These are phyloP conservation scores for Lasiosphaeris hirsuta DNA, from an alignment of 495 filamentous ascomycete genomes.

Conservation along the genomic window DNA sequence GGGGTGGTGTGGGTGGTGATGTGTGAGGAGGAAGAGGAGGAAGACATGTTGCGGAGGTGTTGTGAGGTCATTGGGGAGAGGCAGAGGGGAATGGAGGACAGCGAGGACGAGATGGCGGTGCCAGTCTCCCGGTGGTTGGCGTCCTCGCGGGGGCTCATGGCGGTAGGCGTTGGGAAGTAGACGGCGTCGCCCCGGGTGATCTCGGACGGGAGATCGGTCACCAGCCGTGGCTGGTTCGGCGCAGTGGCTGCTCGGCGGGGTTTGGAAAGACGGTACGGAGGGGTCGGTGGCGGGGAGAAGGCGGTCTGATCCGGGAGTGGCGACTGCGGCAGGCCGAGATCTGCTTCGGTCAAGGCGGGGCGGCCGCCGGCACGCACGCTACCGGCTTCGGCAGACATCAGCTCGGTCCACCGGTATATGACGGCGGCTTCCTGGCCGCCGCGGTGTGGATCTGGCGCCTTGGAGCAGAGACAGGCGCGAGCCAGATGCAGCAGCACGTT, in stretches of 20 bases:
- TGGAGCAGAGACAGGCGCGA: slow-evolving; percentile 8
- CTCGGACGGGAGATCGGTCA: not conserved
- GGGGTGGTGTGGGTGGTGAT: not conserved
- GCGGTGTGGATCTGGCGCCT: slow-evolving; percentile 6
- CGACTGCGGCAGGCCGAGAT: slow-evolving; percentile 4
- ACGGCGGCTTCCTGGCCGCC: slow-evolving; percentile 12
- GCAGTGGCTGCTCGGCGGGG: not conserved
- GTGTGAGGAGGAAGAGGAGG: not conserved
- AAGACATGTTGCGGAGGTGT: not conserved
- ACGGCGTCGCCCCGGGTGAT: not conserved
- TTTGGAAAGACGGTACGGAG: not conserved
- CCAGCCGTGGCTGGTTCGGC: not conserved
- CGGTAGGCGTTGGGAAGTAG: not conserved
- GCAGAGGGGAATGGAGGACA: not conserved
- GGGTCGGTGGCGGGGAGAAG: not conserved
- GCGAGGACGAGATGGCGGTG: not conserved
- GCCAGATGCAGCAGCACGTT: slow-evolving; percentile 13
- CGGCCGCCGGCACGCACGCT: not conserved
- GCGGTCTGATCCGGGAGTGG: not conserved
- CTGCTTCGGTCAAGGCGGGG: not conserved
- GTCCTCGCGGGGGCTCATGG: not conserved
- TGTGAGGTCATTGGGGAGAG: not conserved
- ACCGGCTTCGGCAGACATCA: slow-evolving; percentile 12
- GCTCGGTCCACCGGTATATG: slow-evolving; percentile 15
- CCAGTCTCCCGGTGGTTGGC: not conserved